Percentiles rank a stretch among this genome's conserved stretches.
These are phyloP conservation scores for Mortierella sp. DNA, from an alignment of 371 early-diverging fungal genomes.

Conservation along the genomic window DNA sequence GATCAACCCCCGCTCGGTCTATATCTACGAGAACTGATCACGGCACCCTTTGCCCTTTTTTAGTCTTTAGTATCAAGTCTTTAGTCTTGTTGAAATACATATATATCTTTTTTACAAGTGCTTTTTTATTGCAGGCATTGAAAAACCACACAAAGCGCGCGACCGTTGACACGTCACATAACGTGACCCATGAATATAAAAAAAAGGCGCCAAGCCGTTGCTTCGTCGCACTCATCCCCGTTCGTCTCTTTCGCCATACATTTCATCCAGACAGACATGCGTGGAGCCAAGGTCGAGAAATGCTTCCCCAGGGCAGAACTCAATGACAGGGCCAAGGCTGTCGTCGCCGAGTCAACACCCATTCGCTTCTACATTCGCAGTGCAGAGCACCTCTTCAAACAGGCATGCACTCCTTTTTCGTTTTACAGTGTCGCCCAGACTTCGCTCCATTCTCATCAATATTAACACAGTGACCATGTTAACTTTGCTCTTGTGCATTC, in stretches of 20 bases:
- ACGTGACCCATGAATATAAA: too few species aligned
- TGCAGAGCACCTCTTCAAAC: slow-evolving; percentile 62
- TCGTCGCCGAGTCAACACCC: slow-evolving; percentile 59
- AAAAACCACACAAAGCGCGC: too few species aligned
- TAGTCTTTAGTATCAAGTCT: too few species aligned
- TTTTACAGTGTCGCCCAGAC: neutral
- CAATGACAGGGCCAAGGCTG: slow-evolving; percentile 48
- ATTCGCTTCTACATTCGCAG: slow-evolving; percentile 69
- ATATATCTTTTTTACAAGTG: too few species aligned
- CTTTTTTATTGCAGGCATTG: too few species aligned
- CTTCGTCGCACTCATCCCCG: neutral
- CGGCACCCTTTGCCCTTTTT: too few species aligned
- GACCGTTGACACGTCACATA: too few species aligned
- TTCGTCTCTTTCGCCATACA: too few species aligned
- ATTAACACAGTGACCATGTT: neutral
- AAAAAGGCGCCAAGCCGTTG: neutral
- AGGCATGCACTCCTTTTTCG: slow-evolving; percentile 49
- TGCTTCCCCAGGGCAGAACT: slow-evolving; percentile 53
- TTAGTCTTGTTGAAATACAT: too few species aligned
- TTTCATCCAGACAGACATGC: slow-evolving; percentile 22
- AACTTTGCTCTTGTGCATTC: neutral
- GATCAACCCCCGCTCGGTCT: slow-evolving; percentile 32
- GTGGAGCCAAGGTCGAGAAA: slow-evolving; percentile 34
- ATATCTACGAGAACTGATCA: slow-evolving; percentile 7
- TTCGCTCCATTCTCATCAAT: too few species aligned